Evolutionary conservation across 352 stramenopile species (phyloP), one percentile per base, ranked within the genome.

Genomic region (Phytophthora boehmeriae): DNA sequence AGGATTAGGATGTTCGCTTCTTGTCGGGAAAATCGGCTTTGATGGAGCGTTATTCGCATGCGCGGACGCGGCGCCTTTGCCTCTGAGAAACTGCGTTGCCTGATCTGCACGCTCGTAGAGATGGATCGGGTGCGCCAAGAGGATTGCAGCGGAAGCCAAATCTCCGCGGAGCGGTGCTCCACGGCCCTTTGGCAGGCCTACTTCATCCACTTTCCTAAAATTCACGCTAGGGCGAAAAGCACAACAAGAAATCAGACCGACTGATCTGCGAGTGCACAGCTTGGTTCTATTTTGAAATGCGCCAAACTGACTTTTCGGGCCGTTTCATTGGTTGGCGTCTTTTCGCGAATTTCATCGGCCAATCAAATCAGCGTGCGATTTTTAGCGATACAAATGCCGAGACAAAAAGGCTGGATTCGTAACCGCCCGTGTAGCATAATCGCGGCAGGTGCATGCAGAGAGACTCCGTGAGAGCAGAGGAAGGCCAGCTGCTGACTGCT

Each of bases 401-500:
- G 25, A 30, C 6, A 30, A 30, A 30, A 30, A 30, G 6, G 25
- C 22, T 11, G 43, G 43, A 54, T 71, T 60, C 50, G 61, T 75
- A 63, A 66, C 55, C 61, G 32, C 39, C 49, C 2, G 22, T n/a
- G 30, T 23, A 17, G 22, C 54, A 60, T 61, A 58, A 67, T 63
- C 62, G 17, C 27, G 46, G 60, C 23, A 42, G 38, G 34, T 49
- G 49, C 51, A 63, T 58, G 62, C 48, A 57, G 30, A 17, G 34
- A n/a, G n/a, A n/a, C n/a, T n/a, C n/a, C n/a, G n/a, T n/a, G n/a
- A n/a, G n/a, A n/a, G 54, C 41, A 59, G 44, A 64, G 42, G 20
- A 56, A 48, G 42, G 54, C 47, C 54, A 27, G 39, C 38, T 22
- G 13, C 38, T 11, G 5, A 20, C 38, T 22, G 38, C 38, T 4